phyloP scores from a whole-genome alignment of 2,329 filamentous ascomycete species.

The Fusarium verrucosum region DNA sequence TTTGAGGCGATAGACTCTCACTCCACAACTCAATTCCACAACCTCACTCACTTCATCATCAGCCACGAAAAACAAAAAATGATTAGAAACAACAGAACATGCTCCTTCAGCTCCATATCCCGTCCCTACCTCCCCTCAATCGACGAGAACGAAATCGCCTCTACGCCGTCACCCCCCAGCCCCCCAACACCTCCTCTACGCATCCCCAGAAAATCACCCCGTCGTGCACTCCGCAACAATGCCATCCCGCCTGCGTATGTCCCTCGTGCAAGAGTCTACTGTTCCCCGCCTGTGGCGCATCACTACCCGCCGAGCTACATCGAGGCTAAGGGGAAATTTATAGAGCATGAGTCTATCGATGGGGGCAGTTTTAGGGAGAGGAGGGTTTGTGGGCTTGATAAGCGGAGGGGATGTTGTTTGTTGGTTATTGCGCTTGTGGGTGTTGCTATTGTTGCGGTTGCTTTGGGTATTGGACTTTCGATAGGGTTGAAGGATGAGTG shows the following conservation, averaged over 20 bases:
- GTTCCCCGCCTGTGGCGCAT: conserved; percentile 22
- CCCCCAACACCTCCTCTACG: conserved; percentile 43
- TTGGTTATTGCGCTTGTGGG: conserved; percentile 45
- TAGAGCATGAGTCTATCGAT: conserved; percentile 22
- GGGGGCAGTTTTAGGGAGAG: conserved; percentile 22
- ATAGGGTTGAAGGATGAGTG: conserved; percentile 53
- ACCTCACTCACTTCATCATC: not conserved
- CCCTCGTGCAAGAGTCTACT: conserved; percentile 23
- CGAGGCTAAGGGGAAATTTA: conserved; percentile 27
- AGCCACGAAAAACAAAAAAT: conserved; percentile 17
- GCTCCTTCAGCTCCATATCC: conserved; percentile 37
- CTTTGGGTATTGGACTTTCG: conserved; percentile 53
- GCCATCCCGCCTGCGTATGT: conserved; percentile 42
- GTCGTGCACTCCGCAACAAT: conserved; percentile 24
- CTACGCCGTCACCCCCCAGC: conserved; percentile 23
- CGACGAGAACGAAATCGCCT: conserved; percentile 48
- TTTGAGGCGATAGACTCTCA: conserved; percentile 10
- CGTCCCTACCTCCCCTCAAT: conserved; percentile 51
- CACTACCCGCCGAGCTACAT: conserved; percentile 37
- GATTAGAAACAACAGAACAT: conserved; percentile 29
- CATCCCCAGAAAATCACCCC: conserved; percentile 45
- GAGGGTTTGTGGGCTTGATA: conserved; percentile 7
- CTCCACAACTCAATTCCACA: not conserved
- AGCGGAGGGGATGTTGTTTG: conserved; percentile 47
- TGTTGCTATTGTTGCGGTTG: conserved; percentile 48